Conservation (phyloP, 768 basidiomycete genomes). For the Fomitopsis pulvina region DNA sequence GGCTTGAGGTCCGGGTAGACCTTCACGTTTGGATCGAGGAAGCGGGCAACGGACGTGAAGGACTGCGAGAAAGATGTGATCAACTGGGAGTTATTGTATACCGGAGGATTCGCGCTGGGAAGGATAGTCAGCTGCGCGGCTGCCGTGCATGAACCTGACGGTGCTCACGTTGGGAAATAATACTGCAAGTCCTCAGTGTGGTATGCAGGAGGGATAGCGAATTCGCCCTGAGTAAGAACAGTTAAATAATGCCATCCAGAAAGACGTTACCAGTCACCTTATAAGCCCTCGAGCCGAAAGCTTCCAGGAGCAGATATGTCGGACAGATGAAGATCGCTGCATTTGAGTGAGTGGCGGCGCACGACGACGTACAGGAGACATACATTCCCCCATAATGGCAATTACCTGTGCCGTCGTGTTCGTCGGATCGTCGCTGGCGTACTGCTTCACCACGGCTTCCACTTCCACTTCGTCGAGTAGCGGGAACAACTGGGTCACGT, state of each 20-base stretch:
- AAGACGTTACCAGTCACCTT: constrained; percentile 24
- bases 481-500: constrained; percentile 29
- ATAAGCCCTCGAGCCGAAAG: constrained; percentile 25
- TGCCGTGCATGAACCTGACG: too few species aligned
- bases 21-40: too few species aligned
- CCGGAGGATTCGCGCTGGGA: too few species aligned
- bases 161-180: constrained; percentile 1
- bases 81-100: constrained; percentile 22
- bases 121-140: too few species aligned
- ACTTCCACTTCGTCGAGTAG: constrained; percentile 8
- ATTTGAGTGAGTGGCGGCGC: background rate
- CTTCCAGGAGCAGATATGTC: constrained; percentile 23
- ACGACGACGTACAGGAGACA: constrained; percentile 12
- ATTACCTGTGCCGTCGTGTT: constrained; percentile 10
- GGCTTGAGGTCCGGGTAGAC: too few species aligned
- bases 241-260: constrained; percentile 13
- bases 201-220: constrained; percentile 21
- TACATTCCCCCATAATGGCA: constrained; percentile 14
- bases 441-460: too few species aligned
- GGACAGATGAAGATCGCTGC: constrained; percentile 34
- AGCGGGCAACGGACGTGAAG: too few species aligned
- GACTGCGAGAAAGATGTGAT: constrained; percentile 21
- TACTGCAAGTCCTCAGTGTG: constrained; percentile 10
- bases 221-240: constrained; percentile 26
- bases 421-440: too few species aligned